Base-by-base conservation (phyloP, 2,329 filamentous ascomycete species). In the Paracamarosporium sp. region DNA sequence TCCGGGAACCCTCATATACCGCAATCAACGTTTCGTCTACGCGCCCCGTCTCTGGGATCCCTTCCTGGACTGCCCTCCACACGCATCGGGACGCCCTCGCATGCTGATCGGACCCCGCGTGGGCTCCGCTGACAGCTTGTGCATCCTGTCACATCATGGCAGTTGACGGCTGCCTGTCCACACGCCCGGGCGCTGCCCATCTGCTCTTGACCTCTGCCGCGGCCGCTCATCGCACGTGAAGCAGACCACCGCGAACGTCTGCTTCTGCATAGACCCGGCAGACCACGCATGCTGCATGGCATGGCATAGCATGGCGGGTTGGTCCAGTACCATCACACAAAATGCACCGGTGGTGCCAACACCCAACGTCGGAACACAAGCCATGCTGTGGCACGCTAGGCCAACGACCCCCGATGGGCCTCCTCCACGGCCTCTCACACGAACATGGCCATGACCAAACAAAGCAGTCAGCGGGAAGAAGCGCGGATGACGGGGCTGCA, bases 41-140 rank as follows among this genome's bases (percentile, higher is more conserved):
- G 60, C 59, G 58, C 61, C 62, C n/a, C 67, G 50, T 56, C 55
- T 54, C 59, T 55, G 63, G 59, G 64, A 65, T 66, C 55, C 22
- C 54, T 28, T 53, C 50, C 57, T 62, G 57, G 59, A 59, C 52
- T 63, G 56, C 52, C 52, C 58, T 55, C 60, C 61, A 61, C 61
- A 67, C 65, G 56, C 53, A 56, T 66, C 63, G 60, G 64, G 68
- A 36, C 58, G 43, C 47, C 50, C 57, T 44, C 69, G 67, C 68
- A 70, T 64, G 66, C 67, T 71, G 66, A 70, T 64, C 65, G 47
- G 62, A 62, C 57, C 60, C 66, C 66, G 67, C 60, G 60, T 63
- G 62, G 62, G 56, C 61, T 51, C 56, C 53, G 56, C 55, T 61
- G 53, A 53, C 55, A 55, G 45, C 28, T 59, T 51, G 45, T 48